phyloP scores from a whole-genome alignment of 1,284 basidiomycete genomes.

The Exobasidium cylindrosporum region DNA sequence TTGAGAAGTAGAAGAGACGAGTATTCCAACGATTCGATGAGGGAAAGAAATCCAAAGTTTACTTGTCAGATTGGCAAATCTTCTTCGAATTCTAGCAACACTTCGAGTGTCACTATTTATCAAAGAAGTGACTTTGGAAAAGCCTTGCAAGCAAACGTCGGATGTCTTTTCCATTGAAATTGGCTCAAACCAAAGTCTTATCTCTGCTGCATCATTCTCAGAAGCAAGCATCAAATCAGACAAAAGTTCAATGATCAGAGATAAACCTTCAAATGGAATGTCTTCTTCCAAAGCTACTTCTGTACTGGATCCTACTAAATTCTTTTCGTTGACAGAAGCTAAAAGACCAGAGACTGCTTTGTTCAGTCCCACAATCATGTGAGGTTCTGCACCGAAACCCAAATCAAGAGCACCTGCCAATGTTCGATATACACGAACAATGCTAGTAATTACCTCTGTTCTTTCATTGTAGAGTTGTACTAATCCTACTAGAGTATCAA shows the following conservation, averaged over 20 bases:
- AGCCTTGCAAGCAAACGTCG: constrained; percentile 35
- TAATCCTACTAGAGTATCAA: constrained; percentile 29
- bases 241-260: constrained; percentile 29
- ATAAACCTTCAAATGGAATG: constrained; percentile 35
- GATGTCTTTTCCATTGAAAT: constrained; percentile 23
- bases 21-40: constrained; percentile 4
- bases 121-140: constrained; percentile 26
- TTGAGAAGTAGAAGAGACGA: neutral
- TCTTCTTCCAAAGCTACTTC: constrained; percentile 36
- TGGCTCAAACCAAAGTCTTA: constrained; percentile 2
- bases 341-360: neutral
- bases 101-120: constrained; percentile 23
- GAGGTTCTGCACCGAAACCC: constrained; percentile 8
- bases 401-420: constrained; percentile 13
- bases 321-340: neutral
- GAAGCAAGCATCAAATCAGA: constrained; percentile 25
- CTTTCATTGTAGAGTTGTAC: constrained; percentile 28
- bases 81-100: constrained; percentile 25
- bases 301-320: constrained; percentile 4
- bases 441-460: constrained; percentile 25
- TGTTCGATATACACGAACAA: constrained; percentile 27
- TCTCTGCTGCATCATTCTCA: constrained; percentile 22
- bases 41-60: neutral
- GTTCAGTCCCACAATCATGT: constrained; percentile 6
- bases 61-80: constrained; percentile 23